Evolutionary conservation across 352 stramenopile genomes (phyloP), one percentile per base, ranked within the genome.

Genomic region (Globisporangium uncinulatum): DNA sequence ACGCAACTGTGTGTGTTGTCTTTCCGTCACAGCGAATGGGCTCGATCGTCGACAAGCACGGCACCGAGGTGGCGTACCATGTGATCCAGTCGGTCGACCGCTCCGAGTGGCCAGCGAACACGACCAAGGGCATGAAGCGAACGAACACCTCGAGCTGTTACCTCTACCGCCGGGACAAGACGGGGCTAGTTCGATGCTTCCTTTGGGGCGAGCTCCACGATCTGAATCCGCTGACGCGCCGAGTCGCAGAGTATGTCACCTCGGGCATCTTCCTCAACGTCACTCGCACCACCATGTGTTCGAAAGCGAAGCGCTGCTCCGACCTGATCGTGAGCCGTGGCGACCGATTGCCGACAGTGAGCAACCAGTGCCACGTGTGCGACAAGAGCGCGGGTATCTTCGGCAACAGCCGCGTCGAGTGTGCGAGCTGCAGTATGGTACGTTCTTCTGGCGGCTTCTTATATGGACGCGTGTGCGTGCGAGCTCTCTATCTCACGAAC

Each of bases 71-170:
- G 21, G 63, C 57, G 21, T 80, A 74, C 49, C 71, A 80, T 54
- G 68, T 71, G 3, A 21, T 80, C 49, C 65, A 74, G 51, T 80
- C 71, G 0, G 76, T 80, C 31, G 65, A 72, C 8, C 59, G 71
- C 13, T 56, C 69, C 11, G 69, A 80, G 48, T 80, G 69, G 69
- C 71, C 71, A 3, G 63, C 57, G 10, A 65, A 76, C 43, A 51
- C 61, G 3, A 62, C 62, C 0, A 70, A 67, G 5, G 68, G 68
- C 4, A 70, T 76, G 54, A 55, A 64, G 13, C 71, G 71, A 1
- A 66, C 66, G 10, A 54, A 65, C 42, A 73, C 69, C 0, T 57
- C 71, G 17, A 65, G 59, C 1, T 76, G 68, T n/a, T 77, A 74
- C 21, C 34, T 79, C 14, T 79, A 79, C 24, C 62, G 63, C 2